phyloP scores from a whole-genome alignment of 2,329 filamentous ascomycete genomes.

The Aspergillus novoparasiticus region DNA sequence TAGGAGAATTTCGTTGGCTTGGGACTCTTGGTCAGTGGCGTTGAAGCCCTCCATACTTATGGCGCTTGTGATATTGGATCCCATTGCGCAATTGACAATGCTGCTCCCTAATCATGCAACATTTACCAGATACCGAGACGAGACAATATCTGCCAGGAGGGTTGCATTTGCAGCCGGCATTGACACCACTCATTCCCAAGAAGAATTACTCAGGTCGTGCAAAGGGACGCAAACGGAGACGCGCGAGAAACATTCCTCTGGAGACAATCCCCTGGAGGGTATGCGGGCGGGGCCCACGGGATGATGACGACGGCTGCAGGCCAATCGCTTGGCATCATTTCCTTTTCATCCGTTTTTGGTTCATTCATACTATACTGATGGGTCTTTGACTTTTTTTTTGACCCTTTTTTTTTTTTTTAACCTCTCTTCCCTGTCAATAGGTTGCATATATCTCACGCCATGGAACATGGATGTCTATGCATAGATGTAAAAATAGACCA shows the following conservation, averaged over 20 bases:
- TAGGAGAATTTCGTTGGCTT: conserved; percentile 11
- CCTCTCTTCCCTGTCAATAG: not conserved
- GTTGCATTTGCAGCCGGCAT: not conserved
- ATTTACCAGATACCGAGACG: not conserved
- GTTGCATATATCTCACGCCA: not conserved
- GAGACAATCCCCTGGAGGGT: not conserved
- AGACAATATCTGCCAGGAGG: not conserved
- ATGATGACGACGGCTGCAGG: conserved; percentile 14
- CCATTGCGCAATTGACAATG: not conserved
- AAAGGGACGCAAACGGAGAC: conserved; percentile 4
- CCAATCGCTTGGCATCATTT: conserved; percentile 6
- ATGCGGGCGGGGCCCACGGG: conserved; percentile 9
- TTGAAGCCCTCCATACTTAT: not conserved
- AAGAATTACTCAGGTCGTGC: not conserved
- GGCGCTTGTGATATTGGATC: not conserved
- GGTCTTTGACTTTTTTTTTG: not conserved
- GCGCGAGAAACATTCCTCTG: conserved; percentile 9
- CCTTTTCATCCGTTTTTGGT: not conserved
- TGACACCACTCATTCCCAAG: not conserved
- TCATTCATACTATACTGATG: not conserved
- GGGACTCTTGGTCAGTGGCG: not conserved
- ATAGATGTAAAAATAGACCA: not conserved
- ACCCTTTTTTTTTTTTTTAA: not conserved
- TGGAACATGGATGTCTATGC: not conserved
- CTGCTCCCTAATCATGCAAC: not conserved